Conservation (phyloP, 192 early-diverging fungal genomes). For the Allomyces arbusculus region DNA sequence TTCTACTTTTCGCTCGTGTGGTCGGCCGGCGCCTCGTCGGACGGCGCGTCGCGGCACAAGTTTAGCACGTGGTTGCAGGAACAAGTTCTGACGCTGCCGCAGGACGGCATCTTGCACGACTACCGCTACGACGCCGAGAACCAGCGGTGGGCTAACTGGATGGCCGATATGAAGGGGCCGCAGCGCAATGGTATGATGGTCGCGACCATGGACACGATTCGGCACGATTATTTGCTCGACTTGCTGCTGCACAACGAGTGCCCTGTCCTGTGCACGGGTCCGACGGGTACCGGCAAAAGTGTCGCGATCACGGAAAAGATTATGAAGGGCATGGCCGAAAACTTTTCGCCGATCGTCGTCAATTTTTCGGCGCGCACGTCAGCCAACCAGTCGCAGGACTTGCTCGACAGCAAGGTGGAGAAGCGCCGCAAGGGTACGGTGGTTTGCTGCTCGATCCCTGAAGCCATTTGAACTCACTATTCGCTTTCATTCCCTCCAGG, state of each 20-base stretch:
- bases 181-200: slow-evolving; percentile 96
- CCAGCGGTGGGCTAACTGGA: slow-evolving; percentile 79
- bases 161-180: slow-evolving; percentile 60
- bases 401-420: slow-evolving; percentile 93
- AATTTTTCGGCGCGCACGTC: slow-evolving; percentile 98
- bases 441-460: too few relatives aligned
- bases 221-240: slow-evolving; percentile 87
- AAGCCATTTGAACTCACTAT: too few relatives aligned
- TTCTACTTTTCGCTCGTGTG: slow-evolving; percentile 61
- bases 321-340: slow-evolving; percentile 73
- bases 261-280: slow-evolving; percentile 88
- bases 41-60: slow-evolving; percentile 64
- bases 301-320: slow-evolving; percentile 82
- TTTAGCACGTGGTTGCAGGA: slow-evolving; percentile 52
- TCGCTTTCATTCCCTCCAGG: slow-evolving; percentile 15
- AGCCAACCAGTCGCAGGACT: slow-evolving; percentile 79
- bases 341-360: slow-evolving; percentile 89
- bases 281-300: slow-evolving; percentile 93
- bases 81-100: slow-evolving; percentile 24
- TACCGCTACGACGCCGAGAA: slow-evolving; percentile 62
- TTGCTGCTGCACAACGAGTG: slow-evolving; percentile 89
- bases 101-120: slow-evolving; percentile 49
- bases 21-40: slow-evolving; percentile 80
- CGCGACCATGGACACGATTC: slow-evolving; percentile 91
- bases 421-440: slow-evolving; percentile 66